Conservation (phyloP, 371 early-diverging fungal species). For the Dentiscutata heterogama region DNA sequence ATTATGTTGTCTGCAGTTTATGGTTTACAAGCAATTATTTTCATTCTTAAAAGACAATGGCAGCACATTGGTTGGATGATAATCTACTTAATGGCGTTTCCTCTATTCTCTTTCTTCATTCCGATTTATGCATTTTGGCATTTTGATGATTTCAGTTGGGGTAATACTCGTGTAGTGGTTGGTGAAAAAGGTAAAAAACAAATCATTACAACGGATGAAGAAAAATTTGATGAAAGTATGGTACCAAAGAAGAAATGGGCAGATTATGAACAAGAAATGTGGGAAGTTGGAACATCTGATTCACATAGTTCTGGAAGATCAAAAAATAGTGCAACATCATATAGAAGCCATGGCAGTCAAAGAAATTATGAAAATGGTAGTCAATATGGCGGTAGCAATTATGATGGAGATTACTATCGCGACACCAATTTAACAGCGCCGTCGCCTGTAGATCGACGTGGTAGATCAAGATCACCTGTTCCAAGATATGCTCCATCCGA, state of each 20-base stretch:
- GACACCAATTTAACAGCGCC: conserved; percentile 55
- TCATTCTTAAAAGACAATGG: conserved; percentile 89
- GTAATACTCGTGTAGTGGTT: conserved; percentile 80
- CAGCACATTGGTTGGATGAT: conserved; percentile 98
- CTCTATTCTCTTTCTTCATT: conserved; percentile 84
- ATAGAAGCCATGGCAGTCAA: conserved; percentile 36
- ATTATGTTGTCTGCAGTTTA: conserved; percentile 80
- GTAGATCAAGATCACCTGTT: conserved; percentile 54
- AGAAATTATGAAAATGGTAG: conserved; percentile 58
- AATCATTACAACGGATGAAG: conserved; percentile 65
- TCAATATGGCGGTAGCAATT: conserved; percentile 58
- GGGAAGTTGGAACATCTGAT: conserved; percentile 50
- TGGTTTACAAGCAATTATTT: conserved; percentile 87
- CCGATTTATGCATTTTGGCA: conserved; percentile 93
- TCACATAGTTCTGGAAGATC: conserved; percentile 30
- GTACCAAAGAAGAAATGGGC: conserved; percentile 76
- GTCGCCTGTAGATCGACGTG: conserved; percentile 35
- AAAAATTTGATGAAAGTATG: conserved; percentile 73
- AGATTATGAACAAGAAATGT: conserved; percentile 72
- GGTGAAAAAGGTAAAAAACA: conserved; percentile 73
- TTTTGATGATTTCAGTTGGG: conserved; percentile 93
- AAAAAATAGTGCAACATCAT: not conserved
- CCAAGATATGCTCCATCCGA: conserved; percentile 45
- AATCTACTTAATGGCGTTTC: conserved; percentile 88
- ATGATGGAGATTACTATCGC: conserved; percentile 58